Evolutionary conservation across 805 yeast genomes (phyloP).

Genomic region (Candida tallmaniae): DNA sequence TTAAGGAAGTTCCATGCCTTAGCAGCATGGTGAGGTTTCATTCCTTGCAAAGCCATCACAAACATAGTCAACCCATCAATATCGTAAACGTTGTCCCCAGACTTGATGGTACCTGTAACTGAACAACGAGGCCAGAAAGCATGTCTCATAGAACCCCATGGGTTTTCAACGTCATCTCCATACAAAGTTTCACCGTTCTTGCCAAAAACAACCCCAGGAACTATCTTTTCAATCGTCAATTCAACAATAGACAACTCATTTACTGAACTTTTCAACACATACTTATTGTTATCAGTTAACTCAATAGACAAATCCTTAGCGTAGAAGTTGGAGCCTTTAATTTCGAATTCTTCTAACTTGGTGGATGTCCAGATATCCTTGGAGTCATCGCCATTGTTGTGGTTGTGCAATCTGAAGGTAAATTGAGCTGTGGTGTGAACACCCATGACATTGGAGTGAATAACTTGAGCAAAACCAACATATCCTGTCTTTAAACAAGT

Average conservation of each 20-base stretch:
- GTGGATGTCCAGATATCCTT: conserved; percentile 86
- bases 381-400: conserved; percentile 39
- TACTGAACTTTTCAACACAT: conserved; percentile 55
- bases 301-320: conserved; percentile 71
- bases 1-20: conserved; percentile 92
- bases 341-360: conserved; percentile 70
- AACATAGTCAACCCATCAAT: conserved; percentile 64
- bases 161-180: conserved; percentile 77
- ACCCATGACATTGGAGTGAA: conserved; percentile 89
- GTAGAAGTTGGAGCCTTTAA: conserved; percentile 70
- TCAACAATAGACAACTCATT: conserved; percentile 69
- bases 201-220: conserved; percentile 87
- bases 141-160: conserved; percentile 98
- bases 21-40: conserved; percentile 99
- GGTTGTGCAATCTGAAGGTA: conserved; percentile 75
- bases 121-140: conserved; percentile 91
- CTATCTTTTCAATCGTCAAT: conserved; percentile 53
- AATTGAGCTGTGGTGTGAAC: conserved; percentile 89
- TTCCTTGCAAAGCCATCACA: conserved; percentile 96
- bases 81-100: conserved; percentile 24
- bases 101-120: conserved; percentile 59
- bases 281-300: conserved; percentile 49
- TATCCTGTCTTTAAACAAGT: conserved; percentile 56
- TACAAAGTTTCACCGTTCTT: conserved; percentile 79
- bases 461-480: conserved; percentile 88